Evolutionary conservation across 768 basidiomycete species (phyloP).

Genomic region (Mrakia frigida): DNA sequence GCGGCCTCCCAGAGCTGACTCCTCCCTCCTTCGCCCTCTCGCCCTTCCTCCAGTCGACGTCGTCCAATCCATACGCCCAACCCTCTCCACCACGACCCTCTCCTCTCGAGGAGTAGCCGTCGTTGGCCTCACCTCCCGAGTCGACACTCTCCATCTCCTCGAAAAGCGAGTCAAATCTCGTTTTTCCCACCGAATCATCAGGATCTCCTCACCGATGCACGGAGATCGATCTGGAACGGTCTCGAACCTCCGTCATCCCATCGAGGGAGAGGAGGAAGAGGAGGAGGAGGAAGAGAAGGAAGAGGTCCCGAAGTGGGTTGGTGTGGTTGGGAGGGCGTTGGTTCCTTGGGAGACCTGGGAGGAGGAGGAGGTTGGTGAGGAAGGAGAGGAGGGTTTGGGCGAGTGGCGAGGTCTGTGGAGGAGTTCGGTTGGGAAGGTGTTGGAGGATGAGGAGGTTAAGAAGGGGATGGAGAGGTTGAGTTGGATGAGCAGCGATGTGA

Average conservation of each 20-base stretch:
- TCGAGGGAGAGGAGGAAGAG: conserved; percentile 18
- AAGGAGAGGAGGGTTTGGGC: background rate
- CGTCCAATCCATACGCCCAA: conserved; percentile 60
- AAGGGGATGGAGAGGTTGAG: conserved; percentile 14
- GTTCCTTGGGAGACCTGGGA: conserved; percentile 19
- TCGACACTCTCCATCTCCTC: conserved; percentile 79
- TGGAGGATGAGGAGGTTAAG: conserved; percentile 7
- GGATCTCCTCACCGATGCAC: conserved; percentile 58
- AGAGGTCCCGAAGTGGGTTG: conserved; percentile 42
- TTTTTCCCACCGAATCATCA: conserved; percentile 85
- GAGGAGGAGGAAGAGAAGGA: conserved; percentile 37
- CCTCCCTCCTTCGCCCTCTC: background rate
- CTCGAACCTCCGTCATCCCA: conserved; percentile 41
- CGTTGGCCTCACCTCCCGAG: conserved; percentile 75
- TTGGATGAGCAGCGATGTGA: conserved; percentile 5
- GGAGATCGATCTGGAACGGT: conserved; percentile 44
- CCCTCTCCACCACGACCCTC: conserved; percentile 29
- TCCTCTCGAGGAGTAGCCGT: conserved; percentile 68
- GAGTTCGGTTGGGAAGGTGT: conserved; percentile 3
- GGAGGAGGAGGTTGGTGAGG: conserved; percentile 49
- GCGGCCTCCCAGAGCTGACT: no score
- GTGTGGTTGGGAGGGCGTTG: conserved; percentile 3
- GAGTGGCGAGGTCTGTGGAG: conserved; percentile 21
- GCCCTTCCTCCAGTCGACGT: conserved; percentile 59
- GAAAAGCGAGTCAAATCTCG: conserved; percentile 97